Evolutionary conservation across 345 rosid species (phyloP).

Genomic region (Hibiscus mutabilis): DNA sequence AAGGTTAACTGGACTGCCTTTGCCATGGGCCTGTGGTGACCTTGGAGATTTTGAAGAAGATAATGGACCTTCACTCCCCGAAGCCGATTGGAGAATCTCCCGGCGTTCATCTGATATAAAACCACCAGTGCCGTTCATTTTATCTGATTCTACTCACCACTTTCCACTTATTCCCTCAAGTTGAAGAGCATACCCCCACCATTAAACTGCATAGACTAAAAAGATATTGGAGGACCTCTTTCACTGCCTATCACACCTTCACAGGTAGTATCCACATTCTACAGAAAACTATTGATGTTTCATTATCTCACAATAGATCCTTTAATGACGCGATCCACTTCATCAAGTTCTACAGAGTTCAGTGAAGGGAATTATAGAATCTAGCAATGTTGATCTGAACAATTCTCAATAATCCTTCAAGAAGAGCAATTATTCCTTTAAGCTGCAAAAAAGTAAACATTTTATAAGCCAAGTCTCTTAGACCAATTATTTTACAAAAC

Average conservation of each 20-base stretch:
- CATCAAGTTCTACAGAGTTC: not conserved
- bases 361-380: not conserved
- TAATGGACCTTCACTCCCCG: conserved; percentile 35
- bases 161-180: conserved; percentile 14
- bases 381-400: not conserved
- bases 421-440: not conserved
- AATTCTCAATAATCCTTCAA: not conserved
- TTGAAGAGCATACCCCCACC: conserved; percentile 11
- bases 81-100: conserved; percentile 24
- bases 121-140: conserved; percentile 33
- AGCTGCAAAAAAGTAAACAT: not conserved
- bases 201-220: conserved; percentile 15
- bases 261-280: not conserved
- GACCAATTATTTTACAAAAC: too few relatives aligned
- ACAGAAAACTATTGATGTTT: not conserved
- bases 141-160: conserved; percentile 23
- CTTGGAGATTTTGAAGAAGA: conserved; percentile 22
- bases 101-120: conserved; percentile 24
- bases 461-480: too few relatives aligned
- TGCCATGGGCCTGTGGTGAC: conserved; percentile 23
- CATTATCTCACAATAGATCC: not conserved
- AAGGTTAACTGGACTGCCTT: conserved; percentile 28
- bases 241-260: conserved; percentile 4
- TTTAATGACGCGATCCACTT: not conserved
- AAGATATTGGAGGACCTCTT: not conserved